Evolutionary conservation across 176 grass and related monocot genomes (phyloP).

Genomic region (Avena atlantica): DNA sequence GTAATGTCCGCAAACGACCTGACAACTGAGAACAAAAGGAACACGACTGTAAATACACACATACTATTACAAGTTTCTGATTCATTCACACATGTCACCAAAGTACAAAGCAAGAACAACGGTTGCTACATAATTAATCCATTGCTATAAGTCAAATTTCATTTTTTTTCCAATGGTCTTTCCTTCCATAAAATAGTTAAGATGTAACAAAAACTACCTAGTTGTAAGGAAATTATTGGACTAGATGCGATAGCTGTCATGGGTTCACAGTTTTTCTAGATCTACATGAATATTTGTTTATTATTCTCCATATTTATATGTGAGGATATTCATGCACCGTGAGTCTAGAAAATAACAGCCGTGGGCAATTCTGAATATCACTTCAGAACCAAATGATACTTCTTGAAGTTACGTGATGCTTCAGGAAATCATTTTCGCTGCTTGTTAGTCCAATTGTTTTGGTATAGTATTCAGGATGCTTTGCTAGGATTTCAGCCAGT

Average conservation of each 20-base stretch:
- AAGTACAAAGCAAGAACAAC: slow-evolving; percentile 32
- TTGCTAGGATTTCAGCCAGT: slow-evolving; percentile 17
- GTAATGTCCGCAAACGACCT: slow-evolving; percentile 55
- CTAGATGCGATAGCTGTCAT: background rate
- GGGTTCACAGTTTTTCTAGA: slow-evolving; percentile 19
- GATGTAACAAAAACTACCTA: slow-evolving; percentile 1
- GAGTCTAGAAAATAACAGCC: slow-evolving; percentile 8
- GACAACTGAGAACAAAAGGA: slow-evolving; percentile 58
- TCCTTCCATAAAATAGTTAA: background rate
- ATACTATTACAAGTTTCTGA: slow-evolving; percentile 24
- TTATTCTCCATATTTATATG: slow-evolving; percentile 9
- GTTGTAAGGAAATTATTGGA: slow-evolving; percentile 26
- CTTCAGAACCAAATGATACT: background rate
- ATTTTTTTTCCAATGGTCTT: background rate
- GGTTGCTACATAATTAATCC: slow-evolving; percentile 11
- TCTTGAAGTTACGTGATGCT: background rate
- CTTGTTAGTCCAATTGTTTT: background rate
- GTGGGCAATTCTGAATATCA: background rate
- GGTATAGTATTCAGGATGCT: background rate
- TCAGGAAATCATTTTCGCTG: background rate
- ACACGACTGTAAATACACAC: slow-evolving; percentile 37
- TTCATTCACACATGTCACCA: background rate
- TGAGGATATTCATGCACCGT: background rate
- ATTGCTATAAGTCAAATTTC: slow-evolving; percentile 3
- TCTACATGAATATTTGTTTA: slow-evolving; percentile 24